Base-by-base conservation (phyloP, 768 basidiomycete species). In the Tephrocybe sp. region DNA sequence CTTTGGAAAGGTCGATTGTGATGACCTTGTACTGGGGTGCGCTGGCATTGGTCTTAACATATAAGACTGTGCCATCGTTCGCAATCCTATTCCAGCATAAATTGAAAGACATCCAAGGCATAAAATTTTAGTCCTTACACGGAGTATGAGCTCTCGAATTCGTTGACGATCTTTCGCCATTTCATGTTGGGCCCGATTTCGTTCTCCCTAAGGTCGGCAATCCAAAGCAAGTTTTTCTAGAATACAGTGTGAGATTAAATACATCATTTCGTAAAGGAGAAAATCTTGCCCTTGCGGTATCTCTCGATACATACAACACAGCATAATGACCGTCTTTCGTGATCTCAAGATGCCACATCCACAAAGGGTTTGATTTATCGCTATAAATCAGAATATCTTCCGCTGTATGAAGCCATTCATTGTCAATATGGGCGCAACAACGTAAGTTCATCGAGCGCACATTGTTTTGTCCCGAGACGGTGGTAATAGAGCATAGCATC, bases 401-500 rank as follows among this genome's bases (percentile, higher is more conserved):
- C 16, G 81, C 87, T 87, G 50, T 39, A 22, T 27, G n/a, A 25
- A 34, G 34, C 16, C 8, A 25, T 29, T 41, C 45, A 49, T 29
- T 34, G n/a, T 43, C 15, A 49, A 44, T 40, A 47, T 1, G 18
- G n/a, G 37, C 4, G 3, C 27, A 29, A 18, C 50, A 19, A 18
- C 33, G 33, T 34, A 18, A 29, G n/a, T n/a, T n/a, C n/a, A n/a
- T 16, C 48, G 44, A 49, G 64, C 72, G 50, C 67, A 83, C 85
- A 74, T 64, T 91, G 90, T 8, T 74, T 59, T 8, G 90, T 89
- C 40, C 86, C 84, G 40, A 91, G 56, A 34, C 70, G 73, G 60
- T 92, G 91, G 64, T 89, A 92, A 62, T 80, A 88, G 18, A 93
- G 62, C 82, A 79, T 83, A 0, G 87, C 86, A 56, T 89, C 75